A percentile compares a stretch with the other conserved stretches of the same genome.
Conservation (phyloP, 2,329 filamentous ascomycete species). For the Ambrosiella beaveri region DNA sequence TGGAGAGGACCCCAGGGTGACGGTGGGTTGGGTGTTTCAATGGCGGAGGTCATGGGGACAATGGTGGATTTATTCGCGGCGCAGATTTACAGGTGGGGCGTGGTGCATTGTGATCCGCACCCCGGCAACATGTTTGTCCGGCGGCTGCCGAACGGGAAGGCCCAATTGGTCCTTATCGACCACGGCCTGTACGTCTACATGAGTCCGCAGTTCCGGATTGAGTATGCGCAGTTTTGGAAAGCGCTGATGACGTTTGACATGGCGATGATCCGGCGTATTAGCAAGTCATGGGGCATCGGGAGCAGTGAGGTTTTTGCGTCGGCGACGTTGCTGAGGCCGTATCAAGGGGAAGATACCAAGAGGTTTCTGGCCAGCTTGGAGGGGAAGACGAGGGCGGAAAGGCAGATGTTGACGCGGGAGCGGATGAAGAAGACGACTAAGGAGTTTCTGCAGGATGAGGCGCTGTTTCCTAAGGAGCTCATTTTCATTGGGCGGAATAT, state of each 20-base stretch:
- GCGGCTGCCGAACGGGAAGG: constrained; percentile 59
- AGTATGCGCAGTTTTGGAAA: constrained; percentile 89
- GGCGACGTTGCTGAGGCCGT: constrained; percentile 76
- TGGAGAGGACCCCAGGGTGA: constrained; percentile 58
- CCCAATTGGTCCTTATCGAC: constrained; percentile 89
- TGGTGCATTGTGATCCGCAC: constrained; percentile 91
- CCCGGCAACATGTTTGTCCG: constrained; percentile 95
- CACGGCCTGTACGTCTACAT: constrained; percentile 94
- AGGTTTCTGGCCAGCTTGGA: constrained; percentile 49
- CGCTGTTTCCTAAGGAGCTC: constrained; percentile 77
- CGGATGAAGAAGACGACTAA: constrained; percentile 53
- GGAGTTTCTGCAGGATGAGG: constrained; percentile 64
- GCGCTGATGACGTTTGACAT: constrained; percentile 89
- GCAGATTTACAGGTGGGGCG: constrained; percentile 94
- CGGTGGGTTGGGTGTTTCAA: constrained; percentile 67
- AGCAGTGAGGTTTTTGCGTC: constrained; percentile 83
- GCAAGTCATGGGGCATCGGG: constrained; percentile 61
- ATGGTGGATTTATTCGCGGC: constrained; percentile 95
- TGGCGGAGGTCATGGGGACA: constrained; percentile 83
- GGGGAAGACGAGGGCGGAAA: constrained; percentile 43
- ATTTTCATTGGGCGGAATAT: constrained; percentile 86
- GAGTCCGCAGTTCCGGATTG: constrained; percentile 61
- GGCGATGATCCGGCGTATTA: constrained; percentile 53
- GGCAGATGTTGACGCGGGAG: constrained; percentile 79
- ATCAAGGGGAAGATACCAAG: constrained; percentile 64